Evolutionary conservation across 2,329 filamentous ascomycete species (phyloP), one percentile per base, ranked within the genome.

Genomic region (Penicillium fuscoglaucum): DNA sequence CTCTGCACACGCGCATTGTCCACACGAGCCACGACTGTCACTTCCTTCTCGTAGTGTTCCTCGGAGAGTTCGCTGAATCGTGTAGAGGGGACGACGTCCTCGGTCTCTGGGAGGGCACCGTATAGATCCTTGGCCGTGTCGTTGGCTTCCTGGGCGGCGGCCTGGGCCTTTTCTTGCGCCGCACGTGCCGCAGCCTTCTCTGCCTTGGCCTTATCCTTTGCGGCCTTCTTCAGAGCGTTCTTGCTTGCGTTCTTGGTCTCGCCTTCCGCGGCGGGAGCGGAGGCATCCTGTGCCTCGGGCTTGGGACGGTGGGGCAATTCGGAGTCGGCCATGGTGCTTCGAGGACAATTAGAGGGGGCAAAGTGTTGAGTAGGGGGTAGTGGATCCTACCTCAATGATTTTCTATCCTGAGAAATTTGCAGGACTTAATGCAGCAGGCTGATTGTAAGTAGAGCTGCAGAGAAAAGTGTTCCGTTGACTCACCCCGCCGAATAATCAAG

Each of bases 151-250:
- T 82, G 83, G 35, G 85, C 83, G 35, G 86, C 87, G 61, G 87
- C 86, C 59, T 86, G 84, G 44, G 85, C 85, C 61, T 89, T 89
- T 71, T 90, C 89, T 70, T 89, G 87, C 66, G 91, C 89, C n/a
- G 87, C 89, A 52, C 76, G 87, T 79, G 73, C 84, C 73, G 69
- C 82, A 45, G 89, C 89, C 77, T 96, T 96, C 72, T 87, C 83
- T 13, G 89, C 90, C 78, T 96, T 93, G 74, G 93, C 93, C 79
- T 92, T 92, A 29, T 93, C 90, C 79, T 96, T 96, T 68, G 90
- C 89, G 46, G 90, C 87, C 81, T 96, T 96, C 81, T 96, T 96
- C 64, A 89, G 79, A 17, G 87, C 91, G 77, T 88, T 93, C 80
- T 96, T 93, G 61, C 88, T 91, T 43, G 71, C 62, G 62, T 59